A percentile compares a stretch with the other conserved stretches of the same genome.
These are phyloP conservation scores for Sanghuangporus weigelae DNA, from an alignment of 1,284 basidiomycete genomes.

Conservation along the genomic window DNA sequence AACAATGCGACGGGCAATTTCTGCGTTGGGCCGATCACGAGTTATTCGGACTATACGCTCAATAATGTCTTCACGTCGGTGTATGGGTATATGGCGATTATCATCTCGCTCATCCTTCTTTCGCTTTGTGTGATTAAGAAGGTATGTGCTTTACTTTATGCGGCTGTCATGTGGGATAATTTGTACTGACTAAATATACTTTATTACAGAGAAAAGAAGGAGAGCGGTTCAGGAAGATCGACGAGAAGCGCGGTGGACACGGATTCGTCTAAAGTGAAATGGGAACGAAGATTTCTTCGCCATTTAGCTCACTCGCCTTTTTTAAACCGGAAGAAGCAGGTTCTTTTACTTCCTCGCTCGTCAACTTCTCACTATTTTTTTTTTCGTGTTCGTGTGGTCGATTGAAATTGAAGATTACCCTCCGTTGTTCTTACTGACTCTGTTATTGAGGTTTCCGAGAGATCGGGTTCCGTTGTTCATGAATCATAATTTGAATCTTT, in stretches of 20 bases:
- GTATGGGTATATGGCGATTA: slow-evolving; percentile 81
- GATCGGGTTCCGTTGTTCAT: too few species aligned
- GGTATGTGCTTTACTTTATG: slow-evolving; percentile 32
- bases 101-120: slow-evolving; percentile 67
- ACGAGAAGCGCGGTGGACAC: slow-evolving; percentile 75
- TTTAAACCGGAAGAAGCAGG: slow-evolving; percentile 4
- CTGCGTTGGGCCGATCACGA: slow-evolving; percentile 64
- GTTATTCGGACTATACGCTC: slow-evolving; percentile 62
- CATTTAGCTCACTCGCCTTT: background rate
- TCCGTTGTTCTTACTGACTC: background rate
- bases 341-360: slow-evolving; percentile 1
- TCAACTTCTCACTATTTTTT: background rate
- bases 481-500: too few species aligned
- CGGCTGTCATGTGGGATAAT: background rate
- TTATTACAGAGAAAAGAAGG: slow-evolving; percentile 60
- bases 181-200: slow-evolving; percentile 16
- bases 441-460: too few species aligned
- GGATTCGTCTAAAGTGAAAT: slow-evolving; percentile 66
- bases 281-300: background rate
- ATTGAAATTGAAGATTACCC: background rate
- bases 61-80: slow-evolving; percentile 74
- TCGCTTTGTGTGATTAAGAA: slow-evolving; percentile 81
- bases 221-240: slow-evolving; percentile 81
- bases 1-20: slow-evolving; percentile 41
- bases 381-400: background rate